These are phyloP conservation scores for Curvularia lunata DNA, from an alignment of 2,329 filamentous ascomycete genomes.

Conservation along the genomic window DNA sequence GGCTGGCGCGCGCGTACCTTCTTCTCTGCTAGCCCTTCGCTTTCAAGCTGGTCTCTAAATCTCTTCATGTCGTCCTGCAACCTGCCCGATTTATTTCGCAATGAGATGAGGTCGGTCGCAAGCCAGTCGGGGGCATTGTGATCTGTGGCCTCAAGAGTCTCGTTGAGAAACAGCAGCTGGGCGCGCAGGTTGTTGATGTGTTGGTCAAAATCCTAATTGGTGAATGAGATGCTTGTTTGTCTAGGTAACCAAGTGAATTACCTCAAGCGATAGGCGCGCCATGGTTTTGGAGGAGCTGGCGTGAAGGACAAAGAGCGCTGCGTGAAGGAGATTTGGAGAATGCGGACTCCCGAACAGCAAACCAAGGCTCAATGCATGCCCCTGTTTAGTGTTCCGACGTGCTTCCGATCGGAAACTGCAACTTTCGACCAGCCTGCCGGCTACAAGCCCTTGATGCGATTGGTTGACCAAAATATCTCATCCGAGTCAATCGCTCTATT, in stretches of 20 bases:
- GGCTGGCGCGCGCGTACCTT: conserved; percentile 22
- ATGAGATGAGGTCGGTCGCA: conserved; percentile 42
- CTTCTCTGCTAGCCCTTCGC: conserved; percentile 33
- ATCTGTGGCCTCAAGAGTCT: conserved; percentile 43
- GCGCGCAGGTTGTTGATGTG: conserved; percentile 41
- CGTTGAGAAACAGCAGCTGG: conserved; percentile 39
- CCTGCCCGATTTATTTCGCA: conserved; percentile 43
- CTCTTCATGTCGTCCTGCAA: conserved; percentile 45
- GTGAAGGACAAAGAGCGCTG: conserved; percentile 3
- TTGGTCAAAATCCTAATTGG: conserved; percentile 39
- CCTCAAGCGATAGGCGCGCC: conserved; percentile 37
- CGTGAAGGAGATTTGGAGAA: conserved; percentile 8
- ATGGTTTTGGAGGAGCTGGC: conserved; percentile 22
- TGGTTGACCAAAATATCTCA: neutral
- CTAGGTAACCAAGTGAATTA: conserved; percentile 20
- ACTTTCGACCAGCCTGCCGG: conserved; percentile 1
- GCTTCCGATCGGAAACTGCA: conserved; percentile 16
- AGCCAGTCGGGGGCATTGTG: conserved; percentile 46
- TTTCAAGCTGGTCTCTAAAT: conserved; percentile 39
- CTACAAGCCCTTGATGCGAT: neutral
- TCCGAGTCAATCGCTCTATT: neutral
- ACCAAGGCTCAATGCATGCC: conserved; percentile 5
- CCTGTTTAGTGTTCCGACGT: conserved; percentile 5
- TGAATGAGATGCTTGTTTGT: conserved; percentile 19
- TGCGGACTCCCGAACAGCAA: conserved; percentile 18